These are phyloP conservation scores for Colletotrichum scovillei DNA, from an alignment of 2,329 filamentous ascomycete genomes.

Conservation along the genomic window DNA sequence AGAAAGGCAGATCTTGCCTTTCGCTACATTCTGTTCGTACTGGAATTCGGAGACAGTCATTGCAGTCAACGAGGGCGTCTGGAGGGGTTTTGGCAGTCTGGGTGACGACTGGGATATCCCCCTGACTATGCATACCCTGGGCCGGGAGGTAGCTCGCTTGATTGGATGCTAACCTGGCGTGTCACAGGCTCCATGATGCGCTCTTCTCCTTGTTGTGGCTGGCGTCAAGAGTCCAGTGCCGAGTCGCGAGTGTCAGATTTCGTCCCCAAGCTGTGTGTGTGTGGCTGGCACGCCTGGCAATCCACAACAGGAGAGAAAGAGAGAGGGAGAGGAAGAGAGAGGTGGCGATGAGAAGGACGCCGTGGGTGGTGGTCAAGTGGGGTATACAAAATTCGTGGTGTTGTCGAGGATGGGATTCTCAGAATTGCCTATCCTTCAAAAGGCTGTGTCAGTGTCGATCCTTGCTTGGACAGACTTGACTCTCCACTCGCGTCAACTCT, in stretches of 20 bases:
- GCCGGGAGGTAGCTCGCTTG: too few species aligned
- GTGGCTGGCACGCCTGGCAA: too few species aligned
- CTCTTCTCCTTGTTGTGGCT: neutral
- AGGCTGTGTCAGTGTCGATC: conserved; percentile 12
- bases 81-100: neutral
- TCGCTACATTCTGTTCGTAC: neutral
- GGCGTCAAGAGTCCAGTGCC: neutral
- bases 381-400: conserved; percentile 6
- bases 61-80: neutral
- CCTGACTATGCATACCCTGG: neutral
- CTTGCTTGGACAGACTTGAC: neutral
- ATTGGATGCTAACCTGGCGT: too few species aligned
- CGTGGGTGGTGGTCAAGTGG: neutral
- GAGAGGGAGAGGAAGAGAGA: neutral
- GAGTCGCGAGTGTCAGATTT: neutral
- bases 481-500: neutral
- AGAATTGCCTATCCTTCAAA: conserved; percentile 15
- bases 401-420: conserved; percentile 17
- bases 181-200: too few species aligned
- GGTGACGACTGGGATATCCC: neutral
- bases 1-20: neutral
- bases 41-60: neutral
- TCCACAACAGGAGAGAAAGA: neutral
- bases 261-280: too few species aligned
- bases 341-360: neutral